Evolutionary conservation across 1,139 yeast species (phyloP).

Genomic region (Kodamaea alishanica): DNA sequence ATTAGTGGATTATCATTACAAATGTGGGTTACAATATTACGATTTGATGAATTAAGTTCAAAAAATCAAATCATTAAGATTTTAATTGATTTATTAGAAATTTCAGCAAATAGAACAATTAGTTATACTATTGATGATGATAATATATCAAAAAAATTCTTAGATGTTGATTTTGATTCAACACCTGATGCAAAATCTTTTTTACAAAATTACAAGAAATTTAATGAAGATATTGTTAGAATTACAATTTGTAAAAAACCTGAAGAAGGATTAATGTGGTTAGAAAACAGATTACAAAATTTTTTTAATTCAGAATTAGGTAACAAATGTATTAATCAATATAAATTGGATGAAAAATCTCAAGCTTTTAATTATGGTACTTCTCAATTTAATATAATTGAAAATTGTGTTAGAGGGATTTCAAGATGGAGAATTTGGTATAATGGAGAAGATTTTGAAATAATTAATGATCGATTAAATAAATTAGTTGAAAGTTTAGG

Average conservation of each 20-base stretch:
- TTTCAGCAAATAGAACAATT: slow-evolving; percentile 74
- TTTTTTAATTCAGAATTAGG: slow-evolving; percentile 80
- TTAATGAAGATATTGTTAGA: slow-evolving; percentile 87
- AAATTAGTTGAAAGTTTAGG: slow-evolving; percentile 72
- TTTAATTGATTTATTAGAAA: slow-evolving; percentile 66
- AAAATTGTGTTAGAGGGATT: slow-evolving; percentile 86
- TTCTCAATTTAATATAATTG: slow-evolving; percentile 82
- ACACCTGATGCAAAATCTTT: slow-evolving; percentile 77
- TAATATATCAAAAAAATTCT: slow-evolving; percentile 57
- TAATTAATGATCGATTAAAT: slow-evolving; percentile 53
- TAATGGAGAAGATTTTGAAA: slow-evolving; percentile 57
- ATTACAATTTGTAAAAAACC: slow-evolving; percentile 85
- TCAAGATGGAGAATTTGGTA: slow-evolving; percentile 98
- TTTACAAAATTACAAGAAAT: slow-evolving; percentile 73
- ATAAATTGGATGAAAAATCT: slow-evolving; percentile 57
- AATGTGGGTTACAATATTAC: slow-evolving; percentile 88
- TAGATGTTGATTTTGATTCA: slow-evolving; percentile 85
- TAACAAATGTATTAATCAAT: slow-evolving; percentile 53
- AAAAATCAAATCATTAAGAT: slow-evolving; percentile 47
- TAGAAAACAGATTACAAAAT: slow-evolving; percentile 65
- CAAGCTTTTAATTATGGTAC: slow-evolving; percentile 73
- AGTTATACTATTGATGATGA: slow-evolving; percentile 68
- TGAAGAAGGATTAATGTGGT: slow-evolving; percentile 76
- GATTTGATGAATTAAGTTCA: slow-evolving; percentile 70
- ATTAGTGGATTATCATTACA: slow-evolving; percentile 87